phyloP scores from a whole-genome alignment of 768 basidiomycete genomes.

The Gymnopilus dilepis region DNA sequence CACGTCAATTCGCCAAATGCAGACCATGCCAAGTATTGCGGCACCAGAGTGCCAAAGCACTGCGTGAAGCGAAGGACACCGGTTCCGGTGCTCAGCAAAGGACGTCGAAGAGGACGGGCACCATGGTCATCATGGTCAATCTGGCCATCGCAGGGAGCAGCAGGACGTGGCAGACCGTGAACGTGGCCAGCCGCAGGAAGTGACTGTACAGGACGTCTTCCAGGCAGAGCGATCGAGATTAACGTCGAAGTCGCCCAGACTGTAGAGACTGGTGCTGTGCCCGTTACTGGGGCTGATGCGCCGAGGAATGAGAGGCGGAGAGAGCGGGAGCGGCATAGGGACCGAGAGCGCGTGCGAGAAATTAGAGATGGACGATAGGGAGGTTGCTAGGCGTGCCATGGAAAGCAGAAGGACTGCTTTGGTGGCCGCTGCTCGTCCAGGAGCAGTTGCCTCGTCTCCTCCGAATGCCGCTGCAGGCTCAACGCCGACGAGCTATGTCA shows the following conservation, averaged over 20 bases:
- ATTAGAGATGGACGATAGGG: neutral
- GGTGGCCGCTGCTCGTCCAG: neutral
- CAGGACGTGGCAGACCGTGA: no score
- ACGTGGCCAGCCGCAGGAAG: no score
- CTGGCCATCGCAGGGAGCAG: neutral
- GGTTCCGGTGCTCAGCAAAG: conserved; percentile 89
- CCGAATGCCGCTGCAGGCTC: neutral
- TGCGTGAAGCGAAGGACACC: conserved; percentile 95
- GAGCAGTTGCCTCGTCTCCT: neutral
- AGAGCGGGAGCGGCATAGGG: neutral
- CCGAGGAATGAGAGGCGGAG: conserved; percentile 5
- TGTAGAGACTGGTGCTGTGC: neutral
- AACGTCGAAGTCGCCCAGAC: conserved; percentile 3
- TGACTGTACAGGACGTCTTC: neutral
- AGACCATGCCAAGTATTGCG: conserved; percentile 97
- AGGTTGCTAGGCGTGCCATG: neutral
- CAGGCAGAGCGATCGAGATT: conserved; percentile 7
- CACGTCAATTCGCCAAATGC: conserved; percentile 97
- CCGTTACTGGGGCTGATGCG: conserved; percentile 4
- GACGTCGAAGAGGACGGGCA: conserved; percentile 51
- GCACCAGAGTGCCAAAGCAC: conserved; percentile 96
- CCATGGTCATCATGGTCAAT: conserved; percentile 22
- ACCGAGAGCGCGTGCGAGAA: conserved; percentile 4
- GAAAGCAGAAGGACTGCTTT: neutral
- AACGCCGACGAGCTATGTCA: conserved; percentile 1